phyloP scores from a whole-genome alignment of 768 basidiomycete genomes.

The Mycena olivaceomarginata region DNA sequence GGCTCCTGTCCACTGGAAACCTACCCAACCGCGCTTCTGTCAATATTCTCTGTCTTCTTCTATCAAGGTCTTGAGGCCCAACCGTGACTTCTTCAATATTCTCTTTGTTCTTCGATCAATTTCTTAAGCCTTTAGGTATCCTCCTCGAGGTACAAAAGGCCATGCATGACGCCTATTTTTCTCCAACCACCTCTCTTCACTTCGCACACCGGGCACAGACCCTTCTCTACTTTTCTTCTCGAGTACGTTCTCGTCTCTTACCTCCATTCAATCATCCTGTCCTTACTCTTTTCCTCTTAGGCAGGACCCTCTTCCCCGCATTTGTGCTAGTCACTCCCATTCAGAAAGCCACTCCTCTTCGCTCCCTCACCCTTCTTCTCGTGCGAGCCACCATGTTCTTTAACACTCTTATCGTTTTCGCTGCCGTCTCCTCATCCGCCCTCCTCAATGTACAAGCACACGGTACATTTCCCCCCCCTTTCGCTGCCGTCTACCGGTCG shows the following conservation, averaged over 20 bases:
- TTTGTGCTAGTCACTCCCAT: constrained; percentile 39
- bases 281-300: constrained; percentile 8
- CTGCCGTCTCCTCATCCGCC: constrained; percentile 25
- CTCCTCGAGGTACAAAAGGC: constrained; percentile 33
- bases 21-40: neutral
- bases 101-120: neutral
- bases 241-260: constrained; percentile 17
- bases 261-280: neutral
- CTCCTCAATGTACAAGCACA: constrained; percentile 38
- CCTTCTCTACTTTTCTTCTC: constrained; percentile 28
- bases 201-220: constrained; percentile 38
- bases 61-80: too few relatives aligned
- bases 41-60: too few relatives aligned
- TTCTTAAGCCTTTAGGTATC: neutral
- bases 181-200: constrained; percentile 42
- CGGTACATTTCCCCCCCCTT: constrained; percentile 9
- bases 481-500: neutral
- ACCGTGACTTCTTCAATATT: constrained; percentile 22
- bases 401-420: constrained; percentile 34
- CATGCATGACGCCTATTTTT: constrained; percentile 1
- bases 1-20: constrained; percentile 23
- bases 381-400: constrained; percentile 46
- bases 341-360: constrained; percentile 12
- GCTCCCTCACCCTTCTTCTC: constrained; percentile 17
- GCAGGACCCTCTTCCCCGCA: constrained; percentile 24